A percentile compares a stretch with the other conserved stretches of the same genome.
Conservation (phyloP, 2,329 filamentous ascomycete genomes). For the Diaporthe caulivora region DNA sequence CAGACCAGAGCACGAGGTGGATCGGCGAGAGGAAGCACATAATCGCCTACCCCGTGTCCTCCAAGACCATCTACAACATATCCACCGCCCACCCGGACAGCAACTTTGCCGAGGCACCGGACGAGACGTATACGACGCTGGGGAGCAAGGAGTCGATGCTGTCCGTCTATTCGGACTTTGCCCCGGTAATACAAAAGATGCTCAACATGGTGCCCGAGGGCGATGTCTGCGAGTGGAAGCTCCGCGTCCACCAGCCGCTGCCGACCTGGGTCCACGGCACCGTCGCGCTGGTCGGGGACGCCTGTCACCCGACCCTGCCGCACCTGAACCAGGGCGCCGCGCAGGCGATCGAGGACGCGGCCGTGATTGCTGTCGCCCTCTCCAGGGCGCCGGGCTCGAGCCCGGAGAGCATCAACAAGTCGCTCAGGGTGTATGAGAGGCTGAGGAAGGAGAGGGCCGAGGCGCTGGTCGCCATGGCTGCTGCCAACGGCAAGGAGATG, state of each 20-base stretch:
- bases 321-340: conserved; percentile 75
- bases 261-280: conserved; percentile 70
- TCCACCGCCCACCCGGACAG: conserved; percentile 72
- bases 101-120: conserved; percentile 62
- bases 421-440: conserved; percentile 62
- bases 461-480: conserved; percentile 62
- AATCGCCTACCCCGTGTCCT: conserved; percentile 75
- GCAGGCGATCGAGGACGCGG: conserved; percentile 74
- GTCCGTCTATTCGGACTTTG: conserved; percentile 70
- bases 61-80: conserved; percentile 75
- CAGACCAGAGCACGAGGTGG: conserved; percentile 70
- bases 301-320: conserved; percentile 73
- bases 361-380: conserved; percentile 57
- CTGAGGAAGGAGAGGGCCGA: conserved; percentile 63
- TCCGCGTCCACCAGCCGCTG: conserved; percentile 72
- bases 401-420: conserved; percentile 56
- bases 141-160: conserved; percentile 73
- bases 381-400: conserved; percentile 49
- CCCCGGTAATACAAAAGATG: conserved; percentile 70
- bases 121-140: conserved; percentile 73
- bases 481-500: conserved; percentile 56
- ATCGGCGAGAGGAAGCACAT: conserved; percentile 76
- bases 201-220: conserved; percentile 72
- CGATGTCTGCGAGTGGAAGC: conserved; percentile 75
- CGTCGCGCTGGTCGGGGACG: conserved; percentile 68